Evolutionary conservation across 192 early-diverging fungal genomes (phyloP), one percentile per base, ranked within the genome.

Genomic region (Podila minutissima): DNA sequence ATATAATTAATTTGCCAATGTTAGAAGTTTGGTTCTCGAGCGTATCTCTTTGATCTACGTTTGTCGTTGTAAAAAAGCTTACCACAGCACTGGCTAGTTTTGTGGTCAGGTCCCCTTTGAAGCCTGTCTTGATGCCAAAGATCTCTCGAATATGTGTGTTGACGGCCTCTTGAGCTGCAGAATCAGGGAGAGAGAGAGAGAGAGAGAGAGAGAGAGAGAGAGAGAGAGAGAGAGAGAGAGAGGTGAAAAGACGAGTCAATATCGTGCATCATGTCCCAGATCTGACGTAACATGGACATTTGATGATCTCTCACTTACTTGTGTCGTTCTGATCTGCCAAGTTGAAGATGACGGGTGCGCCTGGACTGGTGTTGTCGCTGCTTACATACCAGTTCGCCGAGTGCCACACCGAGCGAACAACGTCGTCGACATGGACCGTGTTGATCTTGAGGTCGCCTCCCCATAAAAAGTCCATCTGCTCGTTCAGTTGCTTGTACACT

Each of bases 401-500:
- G 29, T 87, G 83, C 75, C 91, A 85, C 13, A 88, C 85, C 3
- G 93, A 92, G 1, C 86, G 70, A 0, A 86, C 84, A 9, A 97
- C 97, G 77, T 99, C 97, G 9, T 74, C 31, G 0, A 99, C 96
- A 83, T 99, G 97, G 9, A 99, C 97, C 1, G 97, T 99, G 83
- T 95, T 97, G 74, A 98, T 88, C 67, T 93, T 94, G 46, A 97
- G 75, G 59, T 93, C 94, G 64, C 94, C 92, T 31, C 92, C 93
- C 97, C 97, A 99, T 51, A 99, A 85, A 33, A 97, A 89, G 20
- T 94, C 94, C 97, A 99, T 98, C 71, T 93, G 91, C 75, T 95
- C 93, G 31, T 90, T 86, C 22, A 91, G 67, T 20, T 90, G 88
- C 53, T 93, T 83, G 82, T 97, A 97, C 19, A 99, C 92, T 35